Conservation (phyloP, 2,329 filamentous ascomycete genomes). For the Colletotrichum spinosum region DNA sequence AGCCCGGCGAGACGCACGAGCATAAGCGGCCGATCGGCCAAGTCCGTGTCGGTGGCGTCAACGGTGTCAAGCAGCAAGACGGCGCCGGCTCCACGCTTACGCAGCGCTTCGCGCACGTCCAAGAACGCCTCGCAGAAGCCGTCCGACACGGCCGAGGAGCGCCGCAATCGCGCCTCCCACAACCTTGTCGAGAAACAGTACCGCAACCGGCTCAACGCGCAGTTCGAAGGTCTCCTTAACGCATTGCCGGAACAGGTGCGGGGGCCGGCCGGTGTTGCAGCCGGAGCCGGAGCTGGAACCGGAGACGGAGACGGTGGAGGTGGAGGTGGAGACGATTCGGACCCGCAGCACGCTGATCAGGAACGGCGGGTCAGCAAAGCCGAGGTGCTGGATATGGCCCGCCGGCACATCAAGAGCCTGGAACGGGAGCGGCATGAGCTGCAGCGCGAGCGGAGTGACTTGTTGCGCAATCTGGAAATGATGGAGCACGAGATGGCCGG, state of each 20-base stretch:
- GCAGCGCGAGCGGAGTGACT: slow-evolving; percentile 44
- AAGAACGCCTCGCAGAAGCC: slow-evolving; percentile 44
- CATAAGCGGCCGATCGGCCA: slow-evolving; percentile 28
- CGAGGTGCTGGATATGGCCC: slow-evolving; percentile 50
- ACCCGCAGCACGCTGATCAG: slow-evolving; percentile 40
- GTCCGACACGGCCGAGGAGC: slow-evolving; percentile 43
- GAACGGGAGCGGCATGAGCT: slow-evolving; percentile 46
- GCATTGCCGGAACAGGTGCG: slow-evolving; percentile 43
- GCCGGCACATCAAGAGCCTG: slow-evolving; percentile 46
- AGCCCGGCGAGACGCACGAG: slow-evolving; percentile 28
- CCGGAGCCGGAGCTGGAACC: neutral
- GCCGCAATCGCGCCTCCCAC: slow-evolving; percentile 46
- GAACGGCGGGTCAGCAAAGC: slow-evolving; percentile 48
- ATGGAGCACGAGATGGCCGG: slow-evolving; percentile 30
- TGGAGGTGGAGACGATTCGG: slow-evolving; percentile 25
- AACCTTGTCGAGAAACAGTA: slow-evolving; percentile 50
- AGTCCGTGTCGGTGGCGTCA: slow-evolving; percentile 19
- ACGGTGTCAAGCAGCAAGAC: slow-evolving; percentile 30
- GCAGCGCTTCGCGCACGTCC: slow-evolving; percentile 45
- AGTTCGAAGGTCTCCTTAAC: slow-evolving; percentile 46
- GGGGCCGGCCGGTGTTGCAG: slow-evolving; percentile 6
- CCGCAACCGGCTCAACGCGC: slow-evolving; percentile 46
- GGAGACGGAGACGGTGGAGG: slow-evolving; percentile 14
- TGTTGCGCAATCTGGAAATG: slow-evolving; percentile 37
- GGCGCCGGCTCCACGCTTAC: slow-evolving; percentile 39